phyloP scores from a whole-genome alignment of 1,139 yeast species.

The Suhomyces atakaporum region DNA sequence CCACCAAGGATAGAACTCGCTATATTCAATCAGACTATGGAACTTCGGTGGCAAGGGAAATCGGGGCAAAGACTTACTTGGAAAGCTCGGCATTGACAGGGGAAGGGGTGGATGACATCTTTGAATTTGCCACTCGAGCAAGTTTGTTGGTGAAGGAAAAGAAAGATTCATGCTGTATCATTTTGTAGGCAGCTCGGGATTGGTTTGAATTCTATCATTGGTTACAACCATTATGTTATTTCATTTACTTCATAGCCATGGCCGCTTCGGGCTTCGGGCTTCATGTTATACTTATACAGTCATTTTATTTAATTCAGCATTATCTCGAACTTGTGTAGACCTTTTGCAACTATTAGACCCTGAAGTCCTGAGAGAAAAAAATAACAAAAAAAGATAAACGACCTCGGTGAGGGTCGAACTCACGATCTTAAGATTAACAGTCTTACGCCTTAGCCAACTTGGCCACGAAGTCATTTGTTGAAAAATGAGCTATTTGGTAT shows the following conservation, averaged over 20 bases:
- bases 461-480: slow-evolving; percentile 49
- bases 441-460: slow-evolving; percentile 60
- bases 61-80: slow-evolving; percentile 69
- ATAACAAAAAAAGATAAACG: slow-evolving; percentile 19
- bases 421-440: slow-evolving; percentile 53
- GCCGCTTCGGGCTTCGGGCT: too few relatives aligned
- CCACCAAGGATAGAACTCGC: slow-evolving; percentile 28
- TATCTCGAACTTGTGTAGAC: too few relatives aligned
- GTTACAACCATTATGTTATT: neutral
- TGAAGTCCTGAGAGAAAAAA: neutral
- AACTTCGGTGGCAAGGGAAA: slow-evolving; percentile 58
- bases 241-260: neutral
- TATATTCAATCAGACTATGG: slow-evolving; percentile 60
- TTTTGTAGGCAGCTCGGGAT: slow-evolving; percentile 20
- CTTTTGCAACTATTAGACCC: too few relatives aligned
- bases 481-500: too few relatives aligned
- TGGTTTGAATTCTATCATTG: too few relatives aligned
- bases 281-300: too few relatives aligned
- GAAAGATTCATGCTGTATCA: slow-evolving; percentile 36
- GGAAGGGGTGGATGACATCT: slow-evolving; percentile 79
- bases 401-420: slow-evolving; percentile 50
- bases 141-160: slow-evolving; percentile 49
- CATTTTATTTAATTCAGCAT: too few relatives aligned
- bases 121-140: slow-evolving; percentile 73
- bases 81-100: slow-evolving; percentile 81